Evolutionary conservation across 108 stramenopile genomes (phyloP).

Genomic region (Nannochloropsis oceanica): DNA sequence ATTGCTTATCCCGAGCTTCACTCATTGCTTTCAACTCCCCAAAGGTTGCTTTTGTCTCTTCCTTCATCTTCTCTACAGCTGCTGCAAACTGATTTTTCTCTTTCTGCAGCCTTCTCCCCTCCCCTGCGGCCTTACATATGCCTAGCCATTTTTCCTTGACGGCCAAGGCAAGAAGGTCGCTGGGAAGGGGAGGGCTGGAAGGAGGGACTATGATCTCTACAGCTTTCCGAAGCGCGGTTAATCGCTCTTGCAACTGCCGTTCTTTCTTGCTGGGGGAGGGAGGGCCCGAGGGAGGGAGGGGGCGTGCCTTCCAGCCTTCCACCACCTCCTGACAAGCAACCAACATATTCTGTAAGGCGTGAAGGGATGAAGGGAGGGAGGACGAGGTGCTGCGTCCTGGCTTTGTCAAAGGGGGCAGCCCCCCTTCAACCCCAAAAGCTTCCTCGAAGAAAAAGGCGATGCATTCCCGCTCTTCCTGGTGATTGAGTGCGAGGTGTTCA

Average conservation of each 20-base stretch:
- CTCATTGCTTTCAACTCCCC: background rate
- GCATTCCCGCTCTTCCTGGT: background rate
- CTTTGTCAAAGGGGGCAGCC: background rate
- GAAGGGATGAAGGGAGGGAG: background rate
- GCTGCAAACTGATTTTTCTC: background rate
- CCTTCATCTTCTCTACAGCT: background rate
- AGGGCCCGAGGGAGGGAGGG: background rate
- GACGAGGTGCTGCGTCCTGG: background rate
- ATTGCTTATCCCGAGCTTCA: background rate
- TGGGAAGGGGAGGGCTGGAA: background rate
- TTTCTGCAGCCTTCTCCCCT: background rate
- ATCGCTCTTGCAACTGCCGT: background rate
- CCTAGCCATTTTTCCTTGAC: background rate
- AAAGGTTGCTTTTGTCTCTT: background rate
- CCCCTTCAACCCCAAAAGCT: background rate
- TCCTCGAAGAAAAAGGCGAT: background rate
- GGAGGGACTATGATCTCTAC: background rate
- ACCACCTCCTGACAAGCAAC: background rate
- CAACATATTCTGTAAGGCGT: background rate
- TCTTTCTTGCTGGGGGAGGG: background rate
- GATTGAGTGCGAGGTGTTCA: background rate
- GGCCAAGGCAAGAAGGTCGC: background rate
- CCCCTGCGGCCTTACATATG: background rate
- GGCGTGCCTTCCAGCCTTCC: background rate
- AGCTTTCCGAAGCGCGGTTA: background rate